These are phyloP conservation scores for Epichloe amarillans DNA, from an alignment of 2,329 filamentous ascomycete species.

Conservation along the genomic window DNA sequence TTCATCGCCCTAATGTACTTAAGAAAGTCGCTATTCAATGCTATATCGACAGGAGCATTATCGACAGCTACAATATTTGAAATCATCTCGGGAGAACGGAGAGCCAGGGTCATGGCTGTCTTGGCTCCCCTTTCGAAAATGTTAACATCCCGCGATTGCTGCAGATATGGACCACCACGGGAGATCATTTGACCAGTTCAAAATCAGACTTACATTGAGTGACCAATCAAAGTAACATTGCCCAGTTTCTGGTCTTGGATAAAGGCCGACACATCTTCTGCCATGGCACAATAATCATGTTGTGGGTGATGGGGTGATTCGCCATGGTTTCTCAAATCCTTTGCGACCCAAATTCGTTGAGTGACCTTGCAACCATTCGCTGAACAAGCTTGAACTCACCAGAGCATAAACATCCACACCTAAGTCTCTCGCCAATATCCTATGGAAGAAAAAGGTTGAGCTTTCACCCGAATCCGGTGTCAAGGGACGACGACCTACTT, in stretches of 20 bases:
- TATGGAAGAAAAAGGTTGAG: constrained; percentile 20
- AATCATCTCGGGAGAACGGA: constrained; percentile 54
- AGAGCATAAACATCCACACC: constrained; percentile 70
- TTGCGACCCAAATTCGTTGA: constrained; percentile 6
- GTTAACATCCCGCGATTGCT: neutral
- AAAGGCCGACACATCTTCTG: constrained; percentile 70
- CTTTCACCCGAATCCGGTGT: neutral
- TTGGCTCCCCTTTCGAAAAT: constrained; percentile 65
- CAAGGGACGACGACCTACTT: constrained; percentile 48
- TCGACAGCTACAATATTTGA: constrained; percentile 70
- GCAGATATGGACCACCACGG: neutral
- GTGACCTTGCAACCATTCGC: neutral
- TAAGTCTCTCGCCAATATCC: constrained; percentile 68
- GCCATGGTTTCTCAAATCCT: constrained; percentile 90
- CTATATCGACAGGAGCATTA: constrained; percentile 78
- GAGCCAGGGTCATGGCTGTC: constrained; percentile 75
- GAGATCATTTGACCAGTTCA: neutral
- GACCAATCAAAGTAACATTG: constrained; percentile 68
- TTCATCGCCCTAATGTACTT: constrained; percentile 78
- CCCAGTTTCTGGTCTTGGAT: constrained; percentile 57
- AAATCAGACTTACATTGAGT: constrained; percentile 60
- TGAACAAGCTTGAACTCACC: constrained; percentile 30
- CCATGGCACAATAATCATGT: constrained; percentile 75
- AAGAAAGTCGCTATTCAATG: constrained; percentile 59
- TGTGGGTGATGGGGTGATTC: constrained; percentile 64